Base-by-base conservation (phyloP, 768 basidiomycete species). In the Pleurotus djamor region DNA sequence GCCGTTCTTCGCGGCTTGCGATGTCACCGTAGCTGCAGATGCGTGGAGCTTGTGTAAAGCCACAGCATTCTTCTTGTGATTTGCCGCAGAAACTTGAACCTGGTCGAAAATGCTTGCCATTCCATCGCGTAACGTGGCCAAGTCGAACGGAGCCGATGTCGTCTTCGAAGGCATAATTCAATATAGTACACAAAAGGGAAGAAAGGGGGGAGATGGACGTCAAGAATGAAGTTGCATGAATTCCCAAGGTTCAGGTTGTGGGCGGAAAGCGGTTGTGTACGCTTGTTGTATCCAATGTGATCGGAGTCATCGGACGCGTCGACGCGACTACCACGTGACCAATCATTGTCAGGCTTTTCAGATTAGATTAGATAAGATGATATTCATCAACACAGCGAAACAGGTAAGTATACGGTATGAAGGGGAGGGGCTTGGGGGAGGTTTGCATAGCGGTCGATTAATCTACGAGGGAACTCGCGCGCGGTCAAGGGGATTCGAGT, bases 41-140 rank as follows among this genome's bases (percentile, higher is more conserved):
- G 76, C 63, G 65, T 96, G 94, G 35, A 96, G 72, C 69, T 96
- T 95, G 77, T 92, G 83, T 1, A 98, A 81, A 0, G 88, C 87
- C 47, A 95, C 89, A 56, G 89, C 83, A 72, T 97, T 97, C 79
- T 98, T 98, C 66, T 91, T 90, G 73, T 98, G 96, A 70, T 93
- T 94, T 4, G 94, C 92, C 21, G 86, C 69, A 0, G 91, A 88
- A 16, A 71, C 72, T 68, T 97, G 95, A 0, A 83, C 88, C 72
- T 97, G 93, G 48, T 90, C 87, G 59, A 96, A 96, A 16, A 81
- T 74, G 10, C 65, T 64, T 1, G 77, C 71, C 14, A 82, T 61
- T 5, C 68, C 68, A 38, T 74, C 76, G 44, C 71, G 65, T 0
- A 82, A 61, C 5, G 61, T 55, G 32, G 64, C 63, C 49, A 38